A percentile compares a stretch with the other conserved stretches of the same genome.
These are phyloP conservation scores for Turnera subulata DNA, from an alignment of 345 rosid species.

Conservation along the genomic window DNA sequence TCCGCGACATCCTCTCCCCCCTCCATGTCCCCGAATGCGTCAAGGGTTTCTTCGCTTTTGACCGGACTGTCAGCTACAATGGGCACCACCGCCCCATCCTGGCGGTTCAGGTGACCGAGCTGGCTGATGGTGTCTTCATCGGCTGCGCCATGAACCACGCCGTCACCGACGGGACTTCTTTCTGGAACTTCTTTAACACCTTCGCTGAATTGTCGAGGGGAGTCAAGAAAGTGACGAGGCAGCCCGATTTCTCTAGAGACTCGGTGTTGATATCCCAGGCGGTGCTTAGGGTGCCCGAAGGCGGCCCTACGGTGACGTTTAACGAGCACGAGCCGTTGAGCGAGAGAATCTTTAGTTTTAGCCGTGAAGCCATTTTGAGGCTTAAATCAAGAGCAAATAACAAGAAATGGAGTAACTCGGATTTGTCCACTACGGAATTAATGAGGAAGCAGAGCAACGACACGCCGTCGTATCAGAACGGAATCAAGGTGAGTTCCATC, in stretches of 20 bases:
- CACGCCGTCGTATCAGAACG: conserved; percentile 15
- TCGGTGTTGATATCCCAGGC: conserved; percentile 61
- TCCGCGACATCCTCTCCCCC: conserved; percentile 47
- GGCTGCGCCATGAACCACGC: conserved; percentile 78
- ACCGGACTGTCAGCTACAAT: conserved; percentile 59
- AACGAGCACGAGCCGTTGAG: conserved; percentile 57
- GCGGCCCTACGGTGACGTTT: conserved; percentile 74
- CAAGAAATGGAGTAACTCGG: conserved; percentile 6
- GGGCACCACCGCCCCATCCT: conserved; percentile 75
- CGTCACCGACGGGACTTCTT: conserved; percentile 78
- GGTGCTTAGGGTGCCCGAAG: conserved; percentile 56
- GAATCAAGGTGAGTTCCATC: conserved; percentile 33
- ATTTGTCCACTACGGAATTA: conserved; percentile 45
- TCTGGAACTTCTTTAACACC: conserved; percentile 90
- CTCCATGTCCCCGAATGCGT: conserved; percentile 52
- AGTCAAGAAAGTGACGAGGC: conserved; percentile 27
- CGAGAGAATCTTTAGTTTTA: conserved; percentile 87
- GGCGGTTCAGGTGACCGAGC: conserved; percentile 82
- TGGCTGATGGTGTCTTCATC: conserved; percentile 70
- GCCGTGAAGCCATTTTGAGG: conserved; percentile 51
- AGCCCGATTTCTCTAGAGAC: conserved; percentile 63
- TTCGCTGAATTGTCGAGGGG: conserved; percentile 73
- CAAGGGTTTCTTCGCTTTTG: conserved; percentile 54
- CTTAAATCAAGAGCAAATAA: conserved; percentile 63
- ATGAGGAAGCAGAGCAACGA: conserved; percentile 71